These are phyloP conservation scores for Rickenella mellea DNA, from an alignment of 768 basidiomycete species.

Conservation along the genomic window DNA sequence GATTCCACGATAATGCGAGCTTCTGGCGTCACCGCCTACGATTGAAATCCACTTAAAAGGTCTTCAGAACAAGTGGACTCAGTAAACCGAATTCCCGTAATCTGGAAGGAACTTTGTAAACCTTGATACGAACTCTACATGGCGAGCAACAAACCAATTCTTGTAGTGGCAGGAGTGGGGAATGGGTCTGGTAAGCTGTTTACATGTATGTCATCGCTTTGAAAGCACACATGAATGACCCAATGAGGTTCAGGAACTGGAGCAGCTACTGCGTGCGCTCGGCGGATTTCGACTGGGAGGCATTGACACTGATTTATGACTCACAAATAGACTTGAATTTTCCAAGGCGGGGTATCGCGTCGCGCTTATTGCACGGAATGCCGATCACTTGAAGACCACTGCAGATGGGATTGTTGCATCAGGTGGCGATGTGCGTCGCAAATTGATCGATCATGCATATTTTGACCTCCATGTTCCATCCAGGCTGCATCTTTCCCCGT, in stretches of 20 bases:
- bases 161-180: conserved; percentile 32
- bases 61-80: too few relatives aligned
- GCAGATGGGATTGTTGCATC: conserved; percentile 23
- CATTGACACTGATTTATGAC: background rate
- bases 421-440: conserved; percentile 24
- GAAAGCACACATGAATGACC: background rate
- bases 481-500: conserved; percentile 31
- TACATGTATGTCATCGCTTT: conserved; percentile 2
- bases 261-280: conserved; percentile 29
- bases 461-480: background rate
- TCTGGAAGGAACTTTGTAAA: too few relatives aligned
- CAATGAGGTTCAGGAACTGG: conserved; percentile 22
- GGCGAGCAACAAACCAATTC: conserved; percentile 19
- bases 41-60: too few relatives aligned
- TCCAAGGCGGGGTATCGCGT: conserved; percentile 30
- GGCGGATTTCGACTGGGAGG: background rate
- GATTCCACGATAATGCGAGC: too few relatives aligned
- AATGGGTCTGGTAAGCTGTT: conserved; percentile 23
- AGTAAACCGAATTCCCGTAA: too few relatives aligned
- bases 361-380: conserved; percentile 28
- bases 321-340: conserved; percentile 22
- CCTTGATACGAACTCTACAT: too few relatives aligned
- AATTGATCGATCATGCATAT: background rate
- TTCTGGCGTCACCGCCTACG: too few relatives aligned
- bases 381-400: conserved; percentile 21